These are phyloP conservation scores for Mycosphaerella arachidis DNA, from an alignment of 2,329 filamentous ascomycete species.

Conservation along the genomic window DNA sequence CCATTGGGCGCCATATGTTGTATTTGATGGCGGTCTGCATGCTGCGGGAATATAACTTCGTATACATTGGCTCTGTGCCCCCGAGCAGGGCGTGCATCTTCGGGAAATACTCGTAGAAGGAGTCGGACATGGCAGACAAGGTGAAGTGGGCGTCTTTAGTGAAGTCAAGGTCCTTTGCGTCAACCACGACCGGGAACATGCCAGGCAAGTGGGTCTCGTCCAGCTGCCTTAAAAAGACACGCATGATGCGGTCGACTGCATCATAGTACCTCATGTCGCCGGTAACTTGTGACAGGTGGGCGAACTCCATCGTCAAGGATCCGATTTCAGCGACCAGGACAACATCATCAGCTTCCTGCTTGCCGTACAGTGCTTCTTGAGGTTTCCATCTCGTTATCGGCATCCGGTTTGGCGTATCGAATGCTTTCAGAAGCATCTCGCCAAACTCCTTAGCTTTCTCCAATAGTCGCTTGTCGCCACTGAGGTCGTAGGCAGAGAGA, in stretches of 20 bases:
- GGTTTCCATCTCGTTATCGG: constrained; percentile 46
- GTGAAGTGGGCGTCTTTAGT: constrained; percentile 38
- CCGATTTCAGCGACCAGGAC: constrained; percentile 47
- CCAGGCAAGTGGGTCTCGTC: constrained; percentile 42
- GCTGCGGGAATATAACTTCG: constrained; percentile 53
- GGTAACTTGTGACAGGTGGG: constrained; percentile 43
- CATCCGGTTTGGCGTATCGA: constrained; percentile 45
- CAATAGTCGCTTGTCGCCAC: constrained; percentile 32
- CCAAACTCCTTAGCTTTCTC: constrained; percentile 37
- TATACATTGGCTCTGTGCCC: constrained; percentile 43
- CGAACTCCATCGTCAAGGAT: constrained; percentile 47
- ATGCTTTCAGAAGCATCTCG: constrained; percentile 45
- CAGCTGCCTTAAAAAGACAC: constrained; percentile 40
- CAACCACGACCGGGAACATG: constrained; percentile 46
- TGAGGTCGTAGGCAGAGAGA: constrained; percentile 35
- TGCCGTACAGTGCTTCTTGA: constrained; percentile 35
- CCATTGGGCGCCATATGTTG: constrained; percentile 49
- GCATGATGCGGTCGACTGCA: constrained; percentile 42
- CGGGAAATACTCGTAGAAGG: constrained; percentile 41
- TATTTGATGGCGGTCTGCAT: constrained; percentile 42
- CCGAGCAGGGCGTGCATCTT: constrained; percentile 48
- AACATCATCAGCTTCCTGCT: constrained; percentile 38
- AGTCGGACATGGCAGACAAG: constrained; percentile 36
- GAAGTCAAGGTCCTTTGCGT: constrained; percentile 39
- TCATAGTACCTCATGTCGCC: constrained; percentile 45